phyloP scores from a whole-genome alignment of 2,329 filamentous ascomycete species.

The Aspergillus spinulosporus region DNA sequence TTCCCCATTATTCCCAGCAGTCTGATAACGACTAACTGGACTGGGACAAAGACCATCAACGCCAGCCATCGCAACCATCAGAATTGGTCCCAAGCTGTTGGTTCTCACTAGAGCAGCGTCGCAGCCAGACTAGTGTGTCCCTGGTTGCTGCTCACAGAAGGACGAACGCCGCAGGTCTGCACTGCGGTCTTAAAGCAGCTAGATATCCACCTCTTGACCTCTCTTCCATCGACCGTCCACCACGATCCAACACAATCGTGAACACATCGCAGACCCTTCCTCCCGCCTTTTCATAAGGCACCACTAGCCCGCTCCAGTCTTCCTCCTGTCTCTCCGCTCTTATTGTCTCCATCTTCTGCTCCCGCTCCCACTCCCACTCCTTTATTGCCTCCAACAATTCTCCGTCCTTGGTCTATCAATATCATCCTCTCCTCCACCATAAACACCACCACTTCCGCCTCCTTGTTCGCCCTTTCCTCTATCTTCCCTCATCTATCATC shows the following conservation, averaged over 20 bases:
- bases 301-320: conserved; percentile 4
- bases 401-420: neutral
- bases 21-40: conserved; percentile 18
- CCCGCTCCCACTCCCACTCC: conserved; percentile 6
- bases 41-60: conserved; percentile 21
- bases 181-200: conserved; percentile 17
- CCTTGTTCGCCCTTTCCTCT: no score
- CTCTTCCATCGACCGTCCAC: neutral
- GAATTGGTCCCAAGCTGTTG: neutral
- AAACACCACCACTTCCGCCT: no score
- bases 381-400: neutral
- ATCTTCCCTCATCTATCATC: neutral
- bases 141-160: conserved; percentile 14
- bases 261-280: neutral
- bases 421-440: neutral
- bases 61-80: conserved; percentile 2
- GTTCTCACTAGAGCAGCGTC: conserved; percentile 7
- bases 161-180: conserved; percentile 21
- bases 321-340: conserved; percentile 10
- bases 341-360: conserved; percentile 16
- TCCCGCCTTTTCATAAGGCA: neutral
- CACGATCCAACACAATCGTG: neutral
- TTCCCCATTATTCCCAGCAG: conserved; percentile 3
- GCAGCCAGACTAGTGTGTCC: conserved; percentile 12
- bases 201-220: conserved; percentile 13